Evolutionary conservation across 2,329 filamentous ascomycete species (phyloP).

Genomic region (Boeremia lycopersici): DNA sequence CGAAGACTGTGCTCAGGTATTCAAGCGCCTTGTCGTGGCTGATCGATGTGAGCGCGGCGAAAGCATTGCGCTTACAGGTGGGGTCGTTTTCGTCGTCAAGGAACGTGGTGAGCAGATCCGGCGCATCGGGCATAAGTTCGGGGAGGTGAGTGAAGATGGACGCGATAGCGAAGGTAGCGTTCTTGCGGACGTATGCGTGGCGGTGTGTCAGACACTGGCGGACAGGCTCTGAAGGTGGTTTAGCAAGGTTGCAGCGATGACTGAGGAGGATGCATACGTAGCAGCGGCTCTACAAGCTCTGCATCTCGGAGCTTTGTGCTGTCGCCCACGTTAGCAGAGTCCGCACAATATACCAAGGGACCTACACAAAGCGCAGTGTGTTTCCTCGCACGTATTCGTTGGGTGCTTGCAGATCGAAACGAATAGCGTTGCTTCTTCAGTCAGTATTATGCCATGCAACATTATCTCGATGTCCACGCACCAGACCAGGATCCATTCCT

Average conservation of each 20-base stretch:
- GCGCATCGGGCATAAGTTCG: constrained; percentile 89
- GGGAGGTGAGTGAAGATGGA: constrained; percentile 93
- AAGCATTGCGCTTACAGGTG: constrained; percentile 97
- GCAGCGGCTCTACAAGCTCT: constrained; percentile 92
- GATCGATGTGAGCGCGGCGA: constrained; percentile 87
- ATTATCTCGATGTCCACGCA: constrained; percentile 51
- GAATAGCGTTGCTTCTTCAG: constrained; percentile 82
- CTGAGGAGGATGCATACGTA: constrained; percentile 56
- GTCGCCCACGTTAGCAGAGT: constrained; percentile 22
- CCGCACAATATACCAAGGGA: background rate
- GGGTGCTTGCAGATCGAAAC: constrained; percentile 94
- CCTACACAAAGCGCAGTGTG: constrained; percentile 85
- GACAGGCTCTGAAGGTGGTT: constrained; percentile 65
- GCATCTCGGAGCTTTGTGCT: constrained; percentile 89
- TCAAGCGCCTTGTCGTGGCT: constrained; percentile 90
- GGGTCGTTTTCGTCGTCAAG: constrained; percentile 88
- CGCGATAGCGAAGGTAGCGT: constrained; percentile 91
- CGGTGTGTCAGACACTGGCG: constrained; percentile 92
- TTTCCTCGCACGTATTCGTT: constrained; percentile 99
- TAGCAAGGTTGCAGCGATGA: constrained; percentile 7
- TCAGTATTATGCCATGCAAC: constrained; percentile 25
- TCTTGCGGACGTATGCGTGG: constrained; percentile 97
- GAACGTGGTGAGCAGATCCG: constrained; percentile 89
- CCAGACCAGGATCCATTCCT: constrained; percentile 99
- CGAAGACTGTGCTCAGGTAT: constrained; percentile 87